Evolutionary conservation across 2,329 filamentous ascomycete genomes (phyloP).

Genomic region (Thermothelomyces thermophilus): DNA sequence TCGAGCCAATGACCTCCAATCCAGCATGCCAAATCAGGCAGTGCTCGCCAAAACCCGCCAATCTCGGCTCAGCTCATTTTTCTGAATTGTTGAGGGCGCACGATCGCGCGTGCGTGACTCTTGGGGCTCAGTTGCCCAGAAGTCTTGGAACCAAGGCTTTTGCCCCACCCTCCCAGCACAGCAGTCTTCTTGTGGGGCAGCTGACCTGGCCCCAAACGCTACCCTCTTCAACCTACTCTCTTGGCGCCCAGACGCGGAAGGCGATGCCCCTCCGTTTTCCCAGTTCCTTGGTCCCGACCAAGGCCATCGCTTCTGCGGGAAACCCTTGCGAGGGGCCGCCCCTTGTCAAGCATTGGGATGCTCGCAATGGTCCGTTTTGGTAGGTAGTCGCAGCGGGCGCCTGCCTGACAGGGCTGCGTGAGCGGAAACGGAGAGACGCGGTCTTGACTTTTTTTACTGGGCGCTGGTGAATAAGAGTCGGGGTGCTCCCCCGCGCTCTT

Average conservation of each 20-base stretch:
- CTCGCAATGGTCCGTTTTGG: background rate
- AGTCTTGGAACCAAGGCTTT: background rate
- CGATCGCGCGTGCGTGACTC: background rate
- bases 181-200: background rate
- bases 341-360: too few species aligned
- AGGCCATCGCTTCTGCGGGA: too few species aligned
- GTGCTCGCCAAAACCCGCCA: constrained; percentile 9
- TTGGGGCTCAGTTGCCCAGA: too few species aligned
- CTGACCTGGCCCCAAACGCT: too few species aligned
- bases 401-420: background rate
- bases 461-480: background rate
- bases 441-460: background rate
- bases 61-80: background rate
- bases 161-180: background rate
- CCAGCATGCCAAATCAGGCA: constrained; percentile 12
- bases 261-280: too few species aligned
- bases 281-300: too few species aligned
- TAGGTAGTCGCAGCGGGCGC: background rate
- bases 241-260: too few species aligned
- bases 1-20: constrained; percentile 1
- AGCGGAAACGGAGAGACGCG: background rate
- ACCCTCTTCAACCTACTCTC: too few species aligned
- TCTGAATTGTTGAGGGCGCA: constrained; percentile 1
- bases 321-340: background rate
- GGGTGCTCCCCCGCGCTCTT: background rate